Evolutionary conservation across 2,329 filamentous ascomycete genomes (phyloP), one percentile per base, ranked within the genome.

Genomic region (Aspergillus fumigatiaffinis): DNA sequence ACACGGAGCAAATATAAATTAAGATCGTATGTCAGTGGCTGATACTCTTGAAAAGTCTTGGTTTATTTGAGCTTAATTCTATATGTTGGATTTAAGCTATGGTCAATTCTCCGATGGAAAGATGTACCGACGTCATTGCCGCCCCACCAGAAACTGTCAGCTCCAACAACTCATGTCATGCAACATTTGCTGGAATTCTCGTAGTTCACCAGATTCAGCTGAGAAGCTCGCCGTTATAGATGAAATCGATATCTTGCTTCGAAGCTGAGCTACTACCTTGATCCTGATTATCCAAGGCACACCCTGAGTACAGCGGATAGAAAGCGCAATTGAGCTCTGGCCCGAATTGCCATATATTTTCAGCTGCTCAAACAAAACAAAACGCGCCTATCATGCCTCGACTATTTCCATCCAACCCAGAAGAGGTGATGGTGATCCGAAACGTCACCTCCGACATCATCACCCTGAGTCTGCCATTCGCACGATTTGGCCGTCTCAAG

Each of bases 381-480:
- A 32, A 38, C 3, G 14, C 32, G 32, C 32, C 14, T 38, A 38
- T 7, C 52, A 70, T 63, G 61, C 65, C 68, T 25, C 64, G 86
- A 67, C 82, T 91, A 55, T 82, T 90, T 56, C 88, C 88, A 4
- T 67, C 77, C 17, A 87, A 93, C 66, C 92, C 92, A 12, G 83
- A 86, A 20, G 85, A 90, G 68, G 87, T 94, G 62, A 95, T 96
- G 88, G 91, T 96, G 60, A 93, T 96, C 68, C 90, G 93, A 62
- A 84, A 92, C 66, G 77, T 97, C 66, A 90, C 89, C 1, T 89
- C 90, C 14, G 87, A 88, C 64, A 83, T 96, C 54, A 65, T 76
- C 25, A 77, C 73, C n/a, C 69, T 76, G 61, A 79, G 71, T 9
- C 83, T 92, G 2, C 94, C 94, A 7, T 99, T 99, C 76, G 76